Evolutionary conservation across 2,329 filamentous ascomycete species (phyloP).

Genomic region (Neopestalotiopsis clavispora): DNA sequence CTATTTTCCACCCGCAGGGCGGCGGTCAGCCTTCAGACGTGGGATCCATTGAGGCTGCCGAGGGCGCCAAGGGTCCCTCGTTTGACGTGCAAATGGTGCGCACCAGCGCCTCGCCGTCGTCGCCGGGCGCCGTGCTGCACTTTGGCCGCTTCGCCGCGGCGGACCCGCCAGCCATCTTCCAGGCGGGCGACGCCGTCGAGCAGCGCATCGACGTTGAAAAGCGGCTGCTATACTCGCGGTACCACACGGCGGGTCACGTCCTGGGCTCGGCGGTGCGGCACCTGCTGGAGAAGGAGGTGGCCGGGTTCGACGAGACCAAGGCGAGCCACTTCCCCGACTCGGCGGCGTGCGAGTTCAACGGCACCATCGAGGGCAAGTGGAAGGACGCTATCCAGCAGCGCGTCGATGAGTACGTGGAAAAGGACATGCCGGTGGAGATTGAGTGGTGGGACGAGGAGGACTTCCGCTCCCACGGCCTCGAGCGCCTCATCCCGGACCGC

Average conservation of each 20-base stretch:
- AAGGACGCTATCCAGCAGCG: constrained; percentile 66
- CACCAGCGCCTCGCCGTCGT: constrained; percentile 49
- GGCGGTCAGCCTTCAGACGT: constrained; percentile 75
- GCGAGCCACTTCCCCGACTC: constrained; percentile 73
- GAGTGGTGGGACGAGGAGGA: constrained; percentile 72
- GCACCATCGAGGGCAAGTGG: constrained; percentile 67
- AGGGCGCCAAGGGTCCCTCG: constrained; percentile 26
- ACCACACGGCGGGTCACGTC: constrained; percentile 77
- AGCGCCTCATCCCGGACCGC: constrained; percentile 59
- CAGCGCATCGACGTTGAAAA: constrained; percentile 67
- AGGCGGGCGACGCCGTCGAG: constrained; percentile 47
- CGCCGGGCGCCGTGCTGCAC: constrained; percentile 65
- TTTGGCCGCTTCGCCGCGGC: constrained; percentile 59
- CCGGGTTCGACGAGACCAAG: constrained; percentile 68
- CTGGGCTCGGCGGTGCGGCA: constrained; percentile 70
- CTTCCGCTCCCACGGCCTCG: constrained; percentile 58
- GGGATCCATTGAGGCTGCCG: constrained; percentile 54
- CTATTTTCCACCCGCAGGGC: constrained; percentile 79
- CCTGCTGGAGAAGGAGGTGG: constrained; percentile 56
- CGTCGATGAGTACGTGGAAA: constrained; percentile 62
- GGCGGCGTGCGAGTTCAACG: constrained; percentile 71
- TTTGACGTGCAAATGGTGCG: constrained; percentile 65
- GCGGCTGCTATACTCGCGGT: constrained; percentile 66
- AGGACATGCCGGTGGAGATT: constrained; percentile 63
- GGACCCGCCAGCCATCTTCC: constrained; percentile 37